phyloP scores from a whole-genome alignment of 768 basidiomycete genomes.

The Russula virescens region DNA sequence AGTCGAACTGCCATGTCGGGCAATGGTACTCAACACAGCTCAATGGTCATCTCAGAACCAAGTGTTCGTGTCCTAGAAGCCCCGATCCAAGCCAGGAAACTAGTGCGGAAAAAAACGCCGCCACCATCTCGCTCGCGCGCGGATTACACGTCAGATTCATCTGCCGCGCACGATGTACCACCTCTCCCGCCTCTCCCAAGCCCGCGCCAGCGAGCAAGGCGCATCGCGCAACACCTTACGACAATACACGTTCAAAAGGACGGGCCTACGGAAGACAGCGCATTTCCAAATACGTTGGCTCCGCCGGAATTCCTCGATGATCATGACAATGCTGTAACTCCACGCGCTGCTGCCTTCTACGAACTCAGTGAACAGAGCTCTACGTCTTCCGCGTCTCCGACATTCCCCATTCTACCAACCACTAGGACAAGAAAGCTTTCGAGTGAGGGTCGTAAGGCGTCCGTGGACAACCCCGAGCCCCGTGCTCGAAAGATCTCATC shows the following conservation, averaged over 20 bases:
- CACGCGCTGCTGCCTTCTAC: constrained; percentile 46
- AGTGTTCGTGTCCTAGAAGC: constrained; percentile 28
- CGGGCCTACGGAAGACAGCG: constrained; percentile 3
- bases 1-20: constrained; percentile 31
- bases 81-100: constrained; percentile 29
- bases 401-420: constrained; percentile 27
- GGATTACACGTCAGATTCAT: constrained; percentile 48
- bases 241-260: constrained; percentile 42
- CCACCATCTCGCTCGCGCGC: constrained; percentile 27
- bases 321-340: constrained; percentile 49
- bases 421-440: constrained; percentile 30
- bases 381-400: constrained; percentile 29
- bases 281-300: constrained; percentile 43
- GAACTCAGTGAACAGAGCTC: constrained; percentile 29
- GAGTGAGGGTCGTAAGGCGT: constrained; percentile 24
- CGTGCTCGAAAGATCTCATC: constrained; percentile 30
- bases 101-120: constrained; percentile 38
- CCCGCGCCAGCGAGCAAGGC: constrained; percentile 50
- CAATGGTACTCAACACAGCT: constrained; percentile 31
- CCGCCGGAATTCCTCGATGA: constrained; percentile 50
- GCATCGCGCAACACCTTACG: constrained; percentile 41
- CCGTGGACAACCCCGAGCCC: constrained; percentile 7
- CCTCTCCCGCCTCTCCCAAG: constrained; percentile 35
- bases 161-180: constrained; percentile 34
- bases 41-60: constrained; percentile 30